Percentiles rank a stretch among this genome's conserved stretches.
These are phyloP conservation scores for Mycena galericulata DNA, from an alignment of 768 basidiomycete species.

Conservation along the genomic window DNA sequence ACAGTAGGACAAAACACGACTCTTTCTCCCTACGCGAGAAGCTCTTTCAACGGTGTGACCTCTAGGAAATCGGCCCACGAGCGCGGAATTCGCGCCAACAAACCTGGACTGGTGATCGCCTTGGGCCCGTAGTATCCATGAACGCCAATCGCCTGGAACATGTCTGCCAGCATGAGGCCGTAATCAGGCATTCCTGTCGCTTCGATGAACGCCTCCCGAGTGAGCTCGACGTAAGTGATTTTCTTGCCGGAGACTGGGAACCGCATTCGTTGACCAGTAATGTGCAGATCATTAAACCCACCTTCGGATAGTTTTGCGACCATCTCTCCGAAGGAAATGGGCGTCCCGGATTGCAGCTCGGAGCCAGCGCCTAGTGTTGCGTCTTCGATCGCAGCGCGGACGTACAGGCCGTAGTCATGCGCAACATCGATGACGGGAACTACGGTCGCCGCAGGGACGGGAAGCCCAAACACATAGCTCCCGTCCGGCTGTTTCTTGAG, in stretches of 20 bases:
- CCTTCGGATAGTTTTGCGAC: constrained; percentile 20
- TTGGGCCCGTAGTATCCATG: constrained; percentile 24
- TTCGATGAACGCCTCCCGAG: constrained; percentile 21
- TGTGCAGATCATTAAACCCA: constrained; percentile 36
- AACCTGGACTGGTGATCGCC: neutral
- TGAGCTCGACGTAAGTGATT: constrained; percentile 17
- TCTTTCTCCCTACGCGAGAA: neutral
- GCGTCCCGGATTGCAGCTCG: constrained; percentile 20
- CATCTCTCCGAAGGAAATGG: constrained; percentile 21
- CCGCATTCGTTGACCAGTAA: neutral
- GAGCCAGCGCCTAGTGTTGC: constrained; percentile 19
- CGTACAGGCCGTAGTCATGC: constrained; percentile 28
- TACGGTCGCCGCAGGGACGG: constrained; percentile 5
- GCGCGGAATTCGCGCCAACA: constrained; percentile 16
- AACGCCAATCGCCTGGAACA: constrained; percentile 20
- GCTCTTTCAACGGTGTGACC: constrained; percentile 10
- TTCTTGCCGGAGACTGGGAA: constrained; percentile 23
- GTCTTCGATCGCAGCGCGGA: constrained; percentile 28
- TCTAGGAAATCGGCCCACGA: constrained; percentile 22
- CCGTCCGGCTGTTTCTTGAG: constrained; percentile 24
- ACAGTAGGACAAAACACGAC: neutral
- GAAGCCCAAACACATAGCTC: constrained; percentile 25
- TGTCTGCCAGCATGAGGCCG: constrained; percentile 27
- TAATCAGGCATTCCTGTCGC: constrained; percentile 17
- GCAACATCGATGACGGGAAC: constrained; percentile 27